Evolutionary conservation across 176 grass and related monocot genomes (phyloP).

Genomic region (Phragmites australis): DNA sequence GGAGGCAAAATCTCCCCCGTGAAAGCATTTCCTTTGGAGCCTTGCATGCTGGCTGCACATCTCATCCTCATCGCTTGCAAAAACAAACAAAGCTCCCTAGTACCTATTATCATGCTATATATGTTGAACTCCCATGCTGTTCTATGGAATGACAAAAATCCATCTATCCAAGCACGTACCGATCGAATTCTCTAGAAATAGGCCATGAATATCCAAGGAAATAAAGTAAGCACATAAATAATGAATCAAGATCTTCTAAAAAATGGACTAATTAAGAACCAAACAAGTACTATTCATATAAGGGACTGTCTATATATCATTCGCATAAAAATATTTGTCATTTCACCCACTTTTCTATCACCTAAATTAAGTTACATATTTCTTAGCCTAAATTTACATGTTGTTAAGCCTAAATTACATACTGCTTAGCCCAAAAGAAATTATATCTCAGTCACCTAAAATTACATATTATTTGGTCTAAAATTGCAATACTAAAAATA

Average conservation of each 20-base stretch:
- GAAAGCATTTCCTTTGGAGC: constrained; percentile 49
- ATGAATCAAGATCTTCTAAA: not conserved
- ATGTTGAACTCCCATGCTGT: constrained; percentile 32
- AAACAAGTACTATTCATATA: constrained; percentile 11
- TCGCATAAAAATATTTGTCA: no score
- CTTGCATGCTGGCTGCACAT: constrained; percentile 33
- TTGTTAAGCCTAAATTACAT: no score
- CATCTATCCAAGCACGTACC: constrained; percentile 35
- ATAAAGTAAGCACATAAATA: not conserved
- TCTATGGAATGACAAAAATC: constrained; percentile 41
- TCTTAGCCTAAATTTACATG: no score
- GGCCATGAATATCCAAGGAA: not conserved
- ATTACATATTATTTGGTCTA: no score
- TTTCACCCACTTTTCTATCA: no score
- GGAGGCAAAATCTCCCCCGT: constrained; percentile 44
- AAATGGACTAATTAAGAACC: not conserved
- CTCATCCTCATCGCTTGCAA: constrained; percentile 36
- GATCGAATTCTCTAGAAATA: constrained; percentile 45
- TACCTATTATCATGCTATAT: constrained; percentile 9
- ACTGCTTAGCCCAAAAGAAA: no score
- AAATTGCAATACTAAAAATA: no score
- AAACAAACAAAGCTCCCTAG: constrained; percentile 32
- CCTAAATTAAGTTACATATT: no score
- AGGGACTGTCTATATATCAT: no score
- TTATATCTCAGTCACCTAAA: no score